A percentile compares a stretch with the other conserved stretches of the same genome.
Evolutionary conservation across 2,329 filamentous ascomycete genomes (phyloP).

Genomic region (Venturia oleaginea): DNA sequence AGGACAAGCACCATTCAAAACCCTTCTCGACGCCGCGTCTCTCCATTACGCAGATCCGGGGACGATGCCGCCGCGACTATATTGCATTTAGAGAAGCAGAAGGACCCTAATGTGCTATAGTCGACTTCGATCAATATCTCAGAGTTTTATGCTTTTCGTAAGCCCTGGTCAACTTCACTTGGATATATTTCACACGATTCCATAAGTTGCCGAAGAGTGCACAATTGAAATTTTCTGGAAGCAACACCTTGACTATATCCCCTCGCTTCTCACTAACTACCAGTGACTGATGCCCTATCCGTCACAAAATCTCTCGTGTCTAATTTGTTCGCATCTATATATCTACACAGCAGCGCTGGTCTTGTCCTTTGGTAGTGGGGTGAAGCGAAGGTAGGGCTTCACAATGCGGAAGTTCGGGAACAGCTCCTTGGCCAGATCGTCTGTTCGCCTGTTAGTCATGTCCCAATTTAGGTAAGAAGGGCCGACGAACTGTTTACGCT

Average conservation of each 20-base stretch:
- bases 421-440: conserved; percentile 48
- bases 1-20: background rate
- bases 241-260: background rate
- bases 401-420: conserved; percentile 53
- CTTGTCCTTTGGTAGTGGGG: conserved; percentile 50
- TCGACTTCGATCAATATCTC: background rate
- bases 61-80: background rate
- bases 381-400: conserved; percentile 54
- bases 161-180: background rate
- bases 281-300: background rate
- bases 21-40: background rate
- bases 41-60: background rate
- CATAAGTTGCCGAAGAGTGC: background rate
- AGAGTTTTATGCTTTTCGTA: background rate
- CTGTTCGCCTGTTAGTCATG: background rate
- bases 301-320: background rate
- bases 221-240: background rate
- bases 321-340: background rate
- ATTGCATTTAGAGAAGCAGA: background rate
- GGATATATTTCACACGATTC: background rate
- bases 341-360: conserved; percentile 20
- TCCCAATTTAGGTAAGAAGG: background rate
- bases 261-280: background rate
- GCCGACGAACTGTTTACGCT: conserved; percentile 36
- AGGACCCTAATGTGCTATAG: background rate